Conservation (phyloP, 352 stramenopile genomes). For the Phytophthora podocarpi region DNA sequence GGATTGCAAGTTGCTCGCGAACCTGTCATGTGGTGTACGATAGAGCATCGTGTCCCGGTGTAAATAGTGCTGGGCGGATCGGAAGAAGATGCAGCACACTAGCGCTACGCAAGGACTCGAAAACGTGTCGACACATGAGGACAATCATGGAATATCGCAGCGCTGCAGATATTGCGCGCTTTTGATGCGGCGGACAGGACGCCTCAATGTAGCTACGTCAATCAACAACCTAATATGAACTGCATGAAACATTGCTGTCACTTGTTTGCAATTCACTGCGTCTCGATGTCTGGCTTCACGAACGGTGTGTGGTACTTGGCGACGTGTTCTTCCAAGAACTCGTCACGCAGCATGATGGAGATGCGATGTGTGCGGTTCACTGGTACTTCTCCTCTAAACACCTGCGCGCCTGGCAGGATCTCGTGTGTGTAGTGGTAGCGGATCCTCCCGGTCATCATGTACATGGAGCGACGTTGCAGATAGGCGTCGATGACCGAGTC, state of each 20-base stretch:
- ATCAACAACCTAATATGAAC: constrained; percentile 39
- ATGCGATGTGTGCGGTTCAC: constrained; percentile 80
- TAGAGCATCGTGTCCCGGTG: constrained; percentile 14
- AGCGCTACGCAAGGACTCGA: background rate
- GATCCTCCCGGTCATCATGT: constrained; percentile 86
- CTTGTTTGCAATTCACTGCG: constrained; percentile 26
- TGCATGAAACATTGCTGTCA: constrained; percentile 23
- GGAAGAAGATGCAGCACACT: constrained; percentile 10
- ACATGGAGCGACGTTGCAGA: constrained; percentile 79
- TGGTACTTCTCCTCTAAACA: constrained; percentile 55
- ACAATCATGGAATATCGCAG: background rate
- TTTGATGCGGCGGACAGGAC: constrained; percentile 24
- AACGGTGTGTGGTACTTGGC: constrained; percentile 44
- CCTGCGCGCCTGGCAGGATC: constrained; percentile 70
- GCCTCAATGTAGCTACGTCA: constrained; percentile 27
- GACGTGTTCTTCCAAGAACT: constrained; percentile 53
- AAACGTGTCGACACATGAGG: background rate
- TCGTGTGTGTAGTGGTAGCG: constrained; percentile 90
- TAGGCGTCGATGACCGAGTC: constrained; percentile 70
- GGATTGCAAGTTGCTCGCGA: constrained; percentile 7
- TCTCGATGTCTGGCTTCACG: constrained; percentile 19
- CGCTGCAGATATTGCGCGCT: constrained; percentile 20
- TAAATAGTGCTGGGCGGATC: constrained; percentile 3
- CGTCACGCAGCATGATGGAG: constrained; percentile 85
- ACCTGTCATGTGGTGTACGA: constrained; percentile 30